phyloP scores from a whole-genome alignment of 352 stramenopile genomes.

The Peronospora destructor region DNA sequence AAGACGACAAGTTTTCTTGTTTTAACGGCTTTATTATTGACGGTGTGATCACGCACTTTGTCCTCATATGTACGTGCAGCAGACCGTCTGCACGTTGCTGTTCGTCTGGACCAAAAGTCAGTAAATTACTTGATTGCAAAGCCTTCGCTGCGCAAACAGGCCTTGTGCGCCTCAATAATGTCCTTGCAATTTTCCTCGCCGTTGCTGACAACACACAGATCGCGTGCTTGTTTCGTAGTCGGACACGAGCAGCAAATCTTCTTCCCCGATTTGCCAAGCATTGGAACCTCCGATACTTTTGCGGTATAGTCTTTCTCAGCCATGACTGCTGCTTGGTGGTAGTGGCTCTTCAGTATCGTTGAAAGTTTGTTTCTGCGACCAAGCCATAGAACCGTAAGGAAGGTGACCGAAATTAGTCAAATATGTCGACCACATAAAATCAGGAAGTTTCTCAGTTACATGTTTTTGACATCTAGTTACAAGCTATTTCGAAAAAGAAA shows the following conservation, averaged over 20 bases:
- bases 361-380: too few relatives aligned
- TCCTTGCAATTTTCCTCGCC: slow-evolving; percentile 90
- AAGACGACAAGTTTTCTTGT: slow-evolving; percentile 4
- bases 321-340: slow-evolving; percentile 24
- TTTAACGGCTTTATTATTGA: slow-evolving; percentile 18
- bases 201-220: slow-evolving; percentile 89
- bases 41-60: slow-evolving; percentile 8
- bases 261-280: slow-evolving; percentile 92
- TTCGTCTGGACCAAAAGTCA: neutral
- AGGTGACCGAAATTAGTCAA: too few relatives aligned
- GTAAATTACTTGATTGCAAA: slow-evolving; percentile 88
- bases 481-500: too few relatives aligned
- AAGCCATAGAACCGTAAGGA: too few relatives aligned
- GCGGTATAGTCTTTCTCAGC: slow-evolving; percentile 35
- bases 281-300: slow-evolving; percentile 26
- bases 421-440: too few relatives aligned
- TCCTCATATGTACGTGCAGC: slow-evolving; percentile 29
- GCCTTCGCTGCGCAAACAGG: slow-evolving; percentile 92
- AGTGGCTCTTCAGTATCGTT: slow-evolving; percentile 4
- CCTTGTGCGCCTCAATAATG: slow-evolving; percentile 96
- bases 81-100: slow-evolving; percentile 3
- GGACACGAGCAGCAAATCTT: slow-evolving; percentile 98
- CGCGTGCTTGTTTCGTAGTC: slow-evolving; percentile 91
- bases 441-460: too few relatives aligned
- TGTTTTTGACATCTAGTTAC: too few relatives aligned